Evolutionary conservation across 1,284 basidiomycete species (phyloP).

Genomic region (Volvariella surrecta): DNA sequence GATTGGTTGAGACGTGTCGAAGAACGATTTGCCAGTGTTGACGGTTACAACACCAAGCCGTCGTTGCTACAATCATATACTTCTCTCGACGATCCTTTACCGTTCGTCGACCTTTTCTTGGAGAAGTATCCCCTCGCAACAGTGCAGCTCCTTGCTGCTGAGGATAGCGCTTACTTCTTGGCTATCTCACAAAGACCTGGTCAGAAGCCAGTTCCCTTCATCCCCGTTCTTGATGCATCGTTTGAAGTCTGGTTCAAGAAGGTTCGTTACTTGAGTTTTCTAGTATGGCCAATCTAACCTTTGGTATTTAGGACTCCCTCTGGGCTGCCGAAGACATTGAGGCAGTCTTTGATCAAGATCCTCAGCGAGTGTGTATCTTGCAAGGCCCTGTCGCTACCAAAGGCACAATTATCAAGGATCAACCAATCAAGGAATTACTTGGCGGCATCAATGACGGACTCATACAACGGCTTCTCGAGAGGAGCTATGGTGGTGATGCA

Average conservation of each 20-base stretch:
- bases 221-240: constrained; percentile 88
- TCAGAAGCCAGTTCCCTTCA: constrained; percentile 98
- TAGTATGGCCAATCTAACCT: constrained; percentile 7
- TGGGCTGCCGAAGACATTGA: constrained; percentile 99
- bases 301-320: constrained; percentile 72
- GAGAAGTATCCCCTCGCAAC: constrained; percentile 75
- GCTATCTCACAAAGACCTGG: constrained; percentile 90
- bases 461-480: constrained; percentile 74
- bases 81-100: constrained; percentile 74
- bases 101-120: constrained; percentile 83
- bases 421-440: constrained; percentile 89
- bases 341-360: constrained; percentile 96
- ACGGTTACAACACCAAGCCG: constrained; percentile 66
- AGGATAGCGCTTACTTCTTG: constrained; percentile 94
- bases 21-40: constrained; percentile 94
- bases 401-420: constrained; percentile 83
- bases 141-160: constrained; percentile 85
- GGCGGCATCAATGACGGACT: constrained; percentile 81
- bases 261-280: constrained; percentile 32
- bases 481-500: constrained; percentile 75
- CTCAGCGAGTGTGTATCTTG: constrained; percentile 95
- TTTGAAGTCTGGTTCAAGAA: constrained; percentile 99
- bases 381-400: constrained; percentile 95
- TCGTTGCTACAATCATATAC: constrained; percentile 89
- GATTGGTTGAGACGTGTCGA: constrained; percentile 97